These are phyloP conservation scores for Rhodotorula sp. DNA, from an alignment of 1,284 basidiomycete genomes.

Conservation along the genomic window DNA sequence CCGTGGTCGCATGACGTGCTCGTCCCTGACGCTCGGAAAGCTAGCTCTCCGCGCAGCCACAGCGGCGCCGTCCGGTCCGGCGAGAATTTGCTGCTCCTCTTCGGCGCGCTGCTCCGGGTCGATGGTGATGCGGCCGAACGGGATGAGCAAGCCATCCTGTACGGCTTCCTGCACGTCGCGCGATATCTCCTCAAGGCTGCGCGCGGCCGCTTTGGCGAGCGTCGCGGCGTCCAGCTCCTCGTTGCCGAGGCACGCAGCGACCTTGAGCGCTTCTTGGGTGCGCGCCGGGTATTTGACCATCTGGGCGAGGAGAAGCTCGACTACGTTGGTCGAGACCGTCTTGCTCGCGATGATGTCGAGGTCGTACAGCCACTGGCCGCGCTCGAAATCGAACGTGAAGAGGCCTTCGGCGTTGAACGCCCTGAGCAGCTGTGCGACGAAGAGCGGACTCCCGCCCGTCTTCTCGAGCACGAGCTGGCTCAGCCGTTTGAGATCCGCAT, in stretches of 20 bases:
- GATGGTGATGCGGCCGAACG: constrained; percentile 8
- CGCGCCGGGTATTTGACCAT: constrained; percentile 21
- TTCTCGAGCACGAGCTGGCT: constrained; percentile 13
- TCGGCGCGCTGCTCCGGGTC: not conserved
- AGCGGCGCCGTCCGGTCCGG: not conserved
- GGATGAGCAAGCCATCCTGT: constrained; percentile 30
- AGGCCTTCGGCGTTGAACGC: constrained; percentile 37
- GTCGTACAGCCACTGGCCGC: constrained; percentile 30
- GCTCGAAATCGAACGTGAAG: constrained; percentile 32
- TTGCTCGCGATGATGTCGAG: constrained; percentile 31
- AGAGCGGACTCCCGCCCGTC: not conserved
- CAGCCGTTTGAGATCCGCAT: constrained; percentile 1
- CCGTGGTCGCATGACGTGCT: not conserved
- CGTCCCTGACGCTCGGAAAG: not conserved
- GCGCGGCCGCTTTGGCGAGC: constrained; percentile 23
- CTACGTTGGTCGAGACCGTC: constrained; percentile 34
- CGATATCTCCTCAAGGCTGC: constrained; percentile 19
- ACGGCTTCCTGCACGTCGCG: constrained; percentile 29
- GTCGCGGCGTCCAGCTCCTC: constrained; percentile 22
- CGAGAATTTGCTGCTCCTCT: not conserved
- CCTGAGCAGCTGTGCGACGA: constrained; percentile 31
- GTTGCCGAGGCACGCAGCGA: constrained; percentile 37
- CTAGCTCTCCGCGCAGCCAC: not conserved
- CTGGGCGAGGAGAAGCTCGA: constrained; percentile 37
- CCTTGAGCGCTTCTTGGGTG: constrained; percentile 22